Evolutionary conservation across 2,329 filamentous ascomycete genomes (phyloP).

Genomic region (Calonectria honghensis): DNA sequence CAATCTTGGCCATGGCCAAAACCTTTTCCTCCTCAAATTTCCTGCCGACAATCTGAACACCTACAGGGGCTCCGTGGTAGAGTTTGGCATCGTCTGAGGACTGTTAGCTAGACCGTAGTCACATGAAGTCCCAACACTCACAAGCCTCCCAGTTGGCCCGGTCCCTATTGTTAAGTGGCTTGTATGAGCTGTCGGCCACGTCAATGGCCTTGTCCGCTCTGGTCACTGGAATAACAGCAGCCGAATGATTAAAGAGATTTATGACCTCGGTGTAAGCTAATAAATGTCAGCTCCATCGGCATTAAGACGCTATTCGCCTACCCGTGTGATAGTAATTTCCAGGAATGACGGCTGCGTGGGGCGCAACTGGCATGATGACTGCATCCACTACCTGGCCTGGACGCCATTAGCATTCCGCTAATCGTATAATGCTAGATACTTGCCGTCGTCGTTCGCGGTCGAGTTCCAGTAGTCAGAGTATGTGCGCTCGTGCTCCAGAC

Average conservation of each 20-base stretch:
- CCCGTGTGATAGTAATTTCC: conserved; percentile 43
- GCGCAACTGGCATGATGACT: conserved; percentile 28
- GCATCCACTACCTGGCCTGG: conserved; percentile 21
- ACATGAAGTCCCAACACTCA: conserved; percentile 55
- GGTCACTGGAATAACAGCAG: conserved; percentile 73
- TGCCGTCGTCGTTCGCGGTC: conserved; percentile 69
- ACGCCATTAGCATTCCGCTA: not conserved
- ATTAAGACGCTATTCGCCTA: not conserved
- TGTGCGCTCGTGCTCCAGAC: conserved; percentile 72
- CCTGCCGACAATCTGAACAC: conserved; percentile 41
- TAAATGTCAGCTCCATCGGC: not conserved
- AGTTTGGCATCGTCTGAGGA: conserved; percentile 32
- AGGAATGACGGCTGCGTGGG: conserved; percentile 27
- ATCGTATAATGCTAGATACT: conserved; percentile 39
- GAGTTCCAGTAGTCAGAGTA: conserved; percentile 81
- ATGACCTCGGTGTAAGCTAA: conserved; percentile 62
- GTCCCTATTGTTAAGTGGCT: conserved; percentile 65
- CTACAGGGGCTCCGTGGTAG: conserved; percentile 43
- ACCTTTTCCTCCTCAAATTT: conserved; percentile 49
- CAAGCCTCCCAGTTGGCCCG: conserved; percentile 67
- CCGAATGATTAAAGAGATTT: conserved; percentile 75
- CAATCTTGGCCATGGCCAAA: conserved; percentile 20
- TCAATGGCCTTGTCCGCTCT: conserved; percentile 71
- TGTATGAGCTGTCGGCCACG: conserved; percentile 59
- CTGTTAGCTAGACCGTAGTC: not conserved